Conservation (phyloP, 2,329 filamentous ascomycete genomes). For the Shiraia sp. region DNA sequence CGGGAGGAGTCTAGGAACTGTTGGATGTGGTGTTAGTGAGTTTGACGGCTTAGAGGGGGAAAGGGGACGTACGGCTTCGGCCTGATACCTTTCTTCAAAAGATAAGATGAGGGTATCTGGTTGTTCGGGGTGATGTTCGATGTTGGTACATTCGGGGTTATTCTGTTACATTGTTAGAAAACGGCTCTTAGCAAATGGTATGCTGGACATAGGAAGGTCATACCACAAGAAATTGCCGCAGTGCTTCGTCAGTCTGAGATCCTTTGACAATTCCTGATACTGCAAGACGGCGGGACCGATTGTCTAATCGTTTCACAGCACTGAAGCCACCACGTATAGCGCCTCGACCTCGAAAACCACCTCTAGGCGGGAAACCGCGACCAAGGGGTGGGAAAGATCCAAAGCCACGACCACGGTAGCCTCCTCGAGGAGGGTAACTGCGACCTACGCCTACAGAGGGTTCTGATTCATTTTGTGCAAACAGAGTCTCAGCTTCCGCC, state of each 20-base stretch:
- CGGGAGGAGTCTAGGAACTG: conserved; percentile 59
- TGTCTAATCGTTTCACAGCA: conserved; percentile 70
- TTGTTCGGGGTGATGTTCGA: conserved; percentile 45
- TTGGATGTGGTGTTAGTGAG: neutral
- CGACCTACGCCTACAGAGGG: conserved; percentile 23
- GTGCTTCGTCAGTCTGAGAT: conserved; percentile 64
- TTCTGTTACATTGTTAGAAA: conserved; percentile 33
- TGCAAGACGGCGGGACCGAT: conserved; percentile 70
- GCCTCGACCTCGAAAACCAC: conserved; percentile 50
- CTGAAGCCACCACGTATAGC: conserved; percentile 38
- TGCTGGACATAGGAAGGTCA: conserved; percentile 5
- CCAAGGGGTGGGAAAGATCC: conserved; percentile 42
- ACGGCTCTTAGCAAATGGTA: conserved; percentile 3
- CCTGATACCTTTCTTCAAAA: conserved; percentile 59
- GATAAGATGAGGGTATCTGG: conserved; percentile 45
- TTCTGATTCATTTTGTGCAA: conserved; percentile 58
- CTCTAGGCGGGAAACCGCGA: conserved; percentile 46
- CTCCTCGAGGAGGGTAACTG: conserved; percentile 28
- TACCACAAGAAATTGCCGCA: conserved; percentile 70
- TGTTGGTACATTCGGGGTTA: conserved; percentile 42
- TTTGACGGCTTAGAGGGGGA: neutral
- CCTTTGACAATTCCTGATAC: conserved; percentile 68
- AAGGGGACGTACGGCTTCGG: conserved; percentile 58
- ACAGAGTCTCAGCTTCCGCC: conserved; percentile 64
- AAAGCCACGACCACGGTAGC: conserved; percentile 30